Base-by-base conservation (phyloP, 2,329 filamentous ascomycete genomes). In the Nannizziopsis barbatae region DNA sequence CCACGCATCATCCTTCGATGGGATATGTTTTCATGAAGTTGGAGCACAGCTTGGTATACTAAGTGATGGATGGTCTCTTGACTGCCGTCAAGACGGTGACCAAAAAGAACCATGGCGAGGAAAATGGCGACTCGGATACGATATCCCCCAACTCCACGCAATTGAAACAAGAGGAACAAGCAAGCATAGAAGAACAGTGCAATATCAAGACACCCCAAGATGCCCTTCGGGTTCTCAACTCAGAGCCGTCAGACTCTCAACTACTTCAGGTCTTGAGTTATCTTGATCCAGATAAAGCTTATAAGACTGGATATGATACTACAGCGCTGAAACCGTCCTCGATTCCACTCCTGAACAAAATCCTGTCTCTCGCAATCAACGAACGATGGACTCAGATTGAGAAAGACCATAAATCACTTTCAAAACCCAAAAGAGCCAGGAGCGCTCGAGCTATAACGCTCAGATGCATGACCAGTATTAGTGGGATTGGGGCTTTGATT, bases 351-450 rank as follows among this genome's bases (percentile, higher is more conserved):
- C 72, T 90, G 45, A 81, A 88, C 59, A 69, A 78, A 2, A 68
- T 98, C 32, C 79, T 93, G 50, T 81, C 76, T 12, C 77, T 81
- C 30, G 88, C 84, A 20, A 71, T 87, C 6, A 84, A 86, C 1
- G 85, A 89, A 60, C 94, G 90, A 65, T 96, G 92, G 90, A 61
- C 72, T 2, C 58, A 79, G 7, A 60, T 90, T 12, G 66, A 71
- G 33, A 51, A 57, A 35, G 50, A 55, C 22, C 74, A 76, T 50
- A 68, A 67, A n/a, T 42, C 48, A 40, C 22, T 48, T 43, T 37
- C 47, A 27, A 36, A n/a, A 12, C 27, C 30, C 12, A 58, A 52
- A 50, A 30, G 22, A 41, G 53, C 8, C 53, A 46, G 27, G 43
- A 56, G 63, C 55, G 57, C 56, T 18, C 63, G 67, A 36, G 63